Percentiles rank a stretch among this genome's conserved stretches.
Evolutionary conservation across 192 early-diverging fungal species (phyloP).

Genomic region (Spizellomyces punctatus): DNA sequence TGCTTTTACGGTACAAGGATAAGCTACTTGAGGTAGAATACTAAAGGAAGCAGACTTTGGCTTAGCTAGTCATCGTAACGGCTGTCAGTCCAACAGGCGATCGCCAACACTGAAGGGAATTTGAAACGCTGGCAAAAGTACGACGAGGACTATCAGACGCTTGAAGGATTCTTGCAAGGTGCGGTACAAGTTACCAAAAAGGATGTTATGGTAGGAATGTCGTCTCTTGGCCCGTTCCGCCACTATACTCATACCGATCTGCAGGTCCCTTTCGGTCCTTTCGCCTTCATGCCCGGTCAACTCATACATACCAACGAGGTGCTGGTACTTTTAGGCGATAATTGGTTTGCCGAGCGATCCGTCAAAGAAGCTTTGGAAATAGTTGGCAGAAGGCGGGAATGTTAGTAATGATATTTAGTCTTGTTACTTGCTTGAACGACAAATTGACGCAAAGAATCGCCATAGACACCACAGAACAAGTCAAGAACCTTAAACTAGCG

Average conservation of each 20-base stretch:
- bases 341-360: constrained; percentile 87
- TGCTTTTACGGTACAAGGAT: no score
- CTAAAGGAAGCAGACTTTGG: no score
- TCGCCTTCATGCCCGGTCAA: constrained; percentile 87
- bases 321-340: constrained; percentile 83
- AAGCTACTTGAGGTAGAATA: no score
- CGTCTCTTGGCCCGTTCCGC: constrained; percentile 13
- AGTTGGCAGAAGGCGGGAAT: constrained; percentile 66
- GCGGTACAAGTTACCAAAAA: constrained; percentile 51
- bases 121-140: constrained; percentile 59
- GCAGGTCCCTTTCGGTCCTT: constrained; percentile 79
- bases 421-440: no score
- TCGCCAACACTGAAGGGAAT: constrained; percentile 40
- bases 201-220: constrained; percentile 54
- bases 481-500: constrained; percentile 5
- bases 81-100: constrained; percentile 11
- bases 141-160: constrained; percentile 56
- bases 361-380: constrained; percentile 74
- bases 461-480: constrained; percentile 53
- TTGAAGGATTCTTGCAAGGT: constrained; percentile 48
- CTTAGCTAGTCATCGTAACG: no score
- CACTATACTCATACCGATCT: constrained; percentile 22
- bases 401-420: constrained; percentile 41
- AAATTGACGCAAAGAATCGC: constrained; percentile 1
- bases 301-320: constrained; percentile 94